Conservation (phyloP, 352 stramenopile species). For the Globisporangium rhizosaccharum region DNA sequence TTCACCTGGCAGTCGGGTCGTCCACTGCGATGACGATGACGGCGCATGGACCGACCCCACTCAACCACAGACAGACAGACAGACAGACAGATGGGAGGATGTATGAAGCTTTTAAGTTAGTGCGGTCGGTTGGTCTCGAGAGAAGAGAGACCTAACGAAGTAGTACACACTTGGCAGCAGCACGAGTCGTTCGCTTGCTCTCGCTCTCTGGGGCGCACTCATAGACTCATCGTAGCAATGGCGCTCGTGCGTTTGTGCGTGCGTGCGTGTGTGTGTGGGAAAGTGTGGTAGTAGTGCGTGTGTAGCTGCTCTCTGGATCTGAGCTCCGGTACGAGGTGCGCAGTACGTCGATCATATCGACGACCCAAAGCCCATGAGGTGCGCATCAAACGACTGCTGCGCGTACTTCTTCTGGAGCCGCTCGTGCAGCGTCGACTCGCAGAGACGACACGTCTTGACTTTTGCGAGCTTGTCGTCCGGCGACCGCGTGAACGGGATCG, state of each 20-base stretch:
- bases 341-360: background rate
- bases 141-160: no score
- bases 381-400: conserved; percentile 49
- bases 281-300: background rate
- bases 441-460: conserved; percentile 59
- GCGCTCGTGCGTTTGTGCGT: no score
- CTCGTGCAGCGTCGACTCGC: conserved; percentile 56
- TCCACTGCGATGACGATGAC: no score
- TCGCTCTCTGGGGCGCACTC: no score
- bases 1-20: no score
- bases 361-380: conserved; percentile 43
- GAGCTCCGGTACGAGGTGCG: no score
- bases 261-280: no score
- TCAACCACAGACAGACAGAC: background rate
- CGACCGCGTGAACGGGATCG: conserved; percentile 49
- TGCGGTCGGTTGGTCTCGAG: background rate
- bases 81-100: background rate
- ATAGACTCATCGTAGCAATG: background rate
- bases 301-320: background rate
- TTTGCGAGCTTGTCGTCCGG: conserved; percentile 48
- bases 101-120: background rate
- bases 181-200: no score
- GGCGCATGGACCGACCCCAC: no score
- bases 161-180: no score
- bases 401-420: conserved; percentile 45